Percentiles rank a stretch among this genome's conserved stretches.
These are phyloP conservation scores for Halenospora varia DNA, from an alignment of 495 filamentous ascomycete genomes.

Conservation along the genomic window DNA sequence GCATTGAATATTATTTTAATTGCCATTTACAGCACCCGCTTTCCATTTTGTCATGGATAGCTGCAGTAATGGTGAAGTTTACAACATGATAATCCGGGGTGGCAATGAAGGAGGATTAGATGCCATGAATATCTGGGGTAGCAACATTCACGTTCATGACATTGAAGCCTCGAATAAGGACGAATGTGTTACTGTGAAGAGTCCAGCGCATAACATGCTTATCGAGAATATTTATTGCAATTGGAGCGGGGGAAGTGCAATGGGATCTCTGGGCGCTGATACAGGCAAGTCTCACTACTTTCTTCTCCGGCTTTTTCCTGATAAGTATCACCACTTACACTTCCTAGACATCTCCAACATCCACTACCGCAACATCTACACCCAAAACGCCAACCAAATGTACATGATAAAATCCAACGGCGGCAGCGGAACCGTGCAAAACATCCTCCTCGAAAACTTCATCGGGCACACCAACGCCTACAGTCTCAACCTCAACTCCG, in stretches of 20 bases:
- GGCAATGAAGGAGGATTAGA: slow-evolving; percentile 44
- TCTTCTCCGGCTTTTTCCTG: not conserved
- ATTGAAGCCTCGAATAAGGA: slow-evolving; percentile 53
- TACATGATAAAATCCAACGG: slow-evolving; percentile 59
- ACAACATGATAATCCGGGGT: slow-evolving; percentile 52
- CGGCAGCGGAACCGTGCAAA: slow-evolving; percentile 37
- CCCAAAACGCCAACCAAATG: slow-evolving; percentile 54
- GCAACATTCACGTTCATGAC: slow-evolving; percentile 47
- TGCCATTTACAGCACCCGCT: slow-evolving; percentile 36
- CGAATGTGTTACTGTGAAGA: slow-evolving; percentile 54
- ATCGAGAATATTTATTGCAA: slow-evolving; percentile 57
- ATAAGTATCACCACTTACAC: not conserved
- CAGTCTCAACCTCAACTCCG: slow-evolving; percentile 44
- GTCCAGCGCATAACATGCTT: slow-evolving; percentile 45
- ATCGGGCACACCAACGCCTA: slow-evolving; percentile 43
- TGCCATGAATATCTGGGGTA: slow-evolving; percentile 46
- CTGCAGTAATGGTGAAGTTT: slow-evolving; percentile 43
- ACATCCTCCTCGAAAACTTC: slow-evolving; percentile 53
- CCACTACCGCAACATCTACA: slow-evolving; percentile 48
- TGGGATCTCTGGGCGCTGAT: slow-evolving; percentile 41
- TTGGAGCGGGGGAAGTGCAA: slow-evolving; percentile 50
- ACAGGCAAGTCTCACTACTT: slow-evolving; percentile 11
- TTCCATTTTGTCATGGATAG: slow-evolving; percentile 48
- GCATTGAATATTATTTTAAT: not conserved
- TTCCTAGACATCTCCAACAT: slow-evolving; percentile 37